These are phyloP conservation scores for Trypanosoma brucei DNA, from an alignment of 208 protist species.

Conservation along the genomic window DNA sequence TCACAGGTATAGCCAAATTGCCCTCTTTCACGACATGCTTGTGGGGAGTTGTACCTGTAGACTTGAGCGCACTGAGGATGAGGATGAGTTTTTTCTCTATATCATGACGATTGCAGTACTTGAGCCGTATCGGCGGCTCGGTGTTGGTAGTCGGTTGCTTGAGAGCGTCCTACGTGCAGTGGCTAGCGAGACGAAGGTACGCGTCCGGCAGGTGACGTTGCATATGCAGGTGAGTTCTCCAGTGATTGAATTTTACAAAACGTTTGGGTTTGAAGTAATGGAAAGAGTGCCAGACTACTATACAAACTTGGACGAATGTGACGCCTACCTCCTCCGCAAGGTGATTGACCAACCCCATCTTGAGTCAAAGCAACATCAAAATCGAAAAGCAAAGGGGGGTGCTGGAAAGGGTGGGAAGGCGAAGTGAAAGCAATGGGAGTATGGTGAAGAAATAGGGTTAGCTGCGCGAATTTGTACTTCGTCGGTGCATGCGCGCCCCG, in stretches of 20 bases:
- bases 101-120: constrained; percentile 93
- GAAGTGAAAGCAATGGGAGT: constrained; percentile 4
- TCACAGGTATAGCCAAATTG: constrained; percentile 70
- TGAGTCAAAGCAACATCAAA: constrained; percentile 16
- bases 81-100: constrained; percentile 70
- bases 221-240: constrained; percentile 85
- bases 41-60: constrained; percentile 89
- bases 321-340: constrained; percentile 63
- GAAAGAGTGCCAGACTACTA: constrained; percentile 73
- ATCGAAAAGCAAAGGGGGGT: constrained; percentile 7
- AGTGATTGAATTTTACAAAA: constrained; percentile 80
- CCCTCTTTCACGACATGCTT: constrained; percentile 88
- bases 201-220: constrained; percentile 57
- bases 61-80: constrained; percentile 54
- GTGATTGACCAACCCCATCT: constrained; percentile 53
- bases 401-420: constrained; percentile 19
- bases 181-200: constrained; percentile 41
- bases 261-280: constrained; percentile 65
- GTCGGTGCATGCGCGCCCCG: too few species aligned
- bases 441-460: not conserved
- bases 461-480: not conserved
- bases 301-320: constrained; percentile 57
- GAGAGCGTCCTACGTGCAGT: constrained; percentile 49
- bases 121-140: constrained; percentile 84
- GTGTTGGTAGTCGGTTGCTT: constrained; percentile 78